Percentiles rank a stretch among this genome's conserved stretches.
phyloP scores from a whole-genome alignment of 2,329 filamentous ascomycete genomes.

The Ceratocystis colombiana region DNA sequence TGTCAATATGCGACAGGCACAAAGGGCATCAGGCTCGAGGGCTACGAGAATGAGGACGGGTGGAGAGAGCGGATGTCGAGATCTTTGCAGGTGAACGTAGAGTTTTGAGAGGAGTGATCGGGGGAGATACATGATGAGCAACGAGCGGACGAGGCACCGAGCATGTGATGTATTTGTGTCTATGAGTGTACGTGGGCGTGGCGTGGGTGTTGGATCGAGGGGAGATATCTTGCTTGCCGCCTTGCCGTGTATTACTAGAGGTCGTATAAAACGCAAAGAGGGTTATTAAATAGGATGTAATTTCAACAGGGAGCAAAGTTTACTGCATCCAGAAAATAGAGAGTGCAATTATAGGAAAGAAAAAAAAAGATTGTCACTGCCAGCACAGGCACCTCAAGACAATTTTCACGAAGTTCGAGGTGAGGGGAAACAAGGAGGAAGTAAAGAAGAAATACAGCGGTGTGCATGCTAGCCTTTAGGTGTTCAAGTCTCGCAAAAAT shows the following conservation, averaged over 20 bases:
- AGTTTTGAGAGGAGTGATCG: constrained; percentile 80
- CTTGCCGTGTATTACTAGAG: not conserved
- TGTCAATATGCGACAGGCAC: constrained; percentile 88
- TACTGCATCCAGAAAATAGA: not conserved
- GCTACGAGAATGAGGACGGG: constrained; percentile 86
- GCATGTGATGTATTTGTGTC: not conserved
- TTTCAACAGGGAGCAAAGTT: not conserved
- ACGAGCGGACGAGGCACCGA: not conserved
- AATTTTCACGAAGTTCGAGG: not conserved
- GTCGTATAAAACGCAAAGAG: too few relatives aligned
- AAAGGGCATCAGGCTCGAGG: constrained; percentile 89
- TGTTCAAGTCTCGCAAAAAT: too few relatives aligned
- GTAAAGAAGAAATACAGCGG: not conserved
- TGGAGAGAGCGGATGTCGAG: constrained; percentile 79
- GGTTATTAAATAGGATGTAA: not conserved
- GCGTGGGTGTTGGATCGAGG: not conserved
- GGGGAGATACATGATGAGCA: constrained; percentile 75
- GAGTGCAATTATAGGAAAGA: not conserved
- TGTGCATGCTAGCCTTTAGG: too few relatives aligned
- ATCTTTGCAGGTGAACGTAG: constrained; percentile 77
- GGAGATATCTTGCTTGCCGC: not conserved
- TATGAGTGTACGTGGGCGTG: not conserved
- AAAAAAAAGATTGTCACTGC: not conserved
- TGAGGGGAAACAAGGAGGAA: not conserved
- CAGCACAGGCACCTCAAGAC: not conserved